Evolutionary conservation across 495 filamentous ascomycete genomes (phyloP).

Genomic region (Penicillium egyptiacum): DNA sequence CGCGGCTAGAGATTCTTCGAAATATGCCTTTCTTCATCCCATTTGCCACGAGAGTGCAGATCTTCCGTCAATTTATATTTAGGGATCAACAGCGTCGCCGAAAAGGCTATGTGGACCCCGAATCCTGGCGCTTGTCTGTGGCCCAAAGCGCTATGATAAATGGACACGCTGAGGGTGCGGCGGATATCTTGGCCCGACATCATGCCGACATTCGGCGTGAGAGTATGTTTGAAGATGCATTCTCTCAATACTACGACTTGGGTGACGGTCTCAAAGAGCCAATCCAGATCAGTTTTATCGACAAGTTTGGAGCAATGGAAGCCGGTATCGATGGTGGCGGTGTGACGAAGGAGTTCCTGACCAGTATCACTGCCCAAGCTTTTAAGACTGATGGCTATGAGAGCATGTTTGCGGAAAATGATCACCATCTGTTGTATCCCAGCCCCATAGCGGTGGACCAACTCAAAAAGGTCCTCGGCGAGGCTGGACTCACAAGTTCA

Average conservation of each 20-base stretch:
- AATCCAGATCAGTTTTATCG: constrained; percentile 95
- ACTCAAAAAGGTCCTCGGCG: constrained; percentile 56
- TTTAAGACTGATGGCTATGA: constrained; percentile 60
- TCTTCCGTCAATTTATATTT: constrained; percentile 88
- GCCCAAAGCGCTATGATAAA: constrained; percentile 40
- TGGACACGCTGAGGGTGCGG: constrained; percentile 27
- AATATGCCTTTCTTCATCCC: constrained; percentile 98
- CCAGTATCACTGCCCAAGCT: constrained; percentile 83
- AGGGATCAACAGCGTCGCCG: constrained; percentile 78
- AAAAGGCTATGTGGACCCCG: constrained; percentile 73
- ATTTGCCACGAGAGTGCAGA: constrained; percentile 86
- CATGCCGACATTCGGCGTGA: constrained; percentile 80
- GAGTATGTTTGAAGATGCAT: constrained; percentile 82
- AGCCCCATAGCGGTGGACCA: constrained; percentile 81
- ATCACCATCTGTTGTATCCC: constrained; percentile 86
- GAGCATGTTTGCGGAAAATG: constrained; percentile 78
- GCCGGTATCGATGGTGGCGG: constrained; percentile 97
- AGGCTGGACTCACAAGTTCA: constrained; percentile 53
- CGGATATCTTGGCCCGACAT: constrained; percentile 64
- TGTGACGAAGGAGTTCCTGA: constrained; percentile 97
- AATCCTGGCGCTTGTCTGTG: constrained; percentile 71
- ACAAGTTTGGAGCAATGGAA: constrained; percentile 81
- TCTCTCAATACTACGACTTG: constrained; percentile 77
- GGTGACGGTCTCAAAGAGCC: constrained; percentile 89
- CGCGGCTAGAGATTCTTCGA: constrained; percentile 83